Base-by-base conservation (phyloP, 306 rosid species). In the Pterocarpus santalinus region DNA sequence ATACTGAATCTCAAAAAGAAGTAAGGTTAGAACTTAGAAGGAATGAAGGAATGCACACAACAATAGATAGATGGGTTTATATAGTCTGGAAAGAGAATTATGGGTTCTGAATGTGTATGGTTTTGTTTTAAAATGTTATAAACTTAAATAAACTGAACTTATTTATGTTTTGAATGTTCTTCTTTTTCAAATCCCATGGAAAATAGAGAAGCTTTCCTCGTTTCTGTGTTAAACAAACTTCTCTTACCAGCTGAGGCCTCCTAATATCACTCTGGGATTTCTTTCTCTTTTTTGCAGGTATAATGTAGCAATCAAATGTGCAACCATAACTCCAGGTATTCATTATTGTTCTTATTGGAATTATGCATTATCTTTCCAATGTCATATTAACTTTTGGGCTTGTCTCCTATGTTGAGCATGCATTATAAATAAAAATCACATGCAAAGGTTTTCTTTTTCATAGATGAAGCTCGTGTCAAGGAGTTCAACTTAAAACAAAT, bases 291-390 rank as follows among this genome's bases (percentile, higher is more conserved):
- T 32, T 64, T 73, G 65, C 75, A 95, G 99, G 93, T 93, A 93
- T 84, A 93, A 93, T 81, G 99, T 93, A n/a, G 99, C 98, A 34
- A 92, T 95, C 86, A 95, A 95, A 82, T 95, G 99, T 83, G 99
- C 99, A 52, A 95, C 99, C 44, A 93, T 95, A 75, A 95, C 99
- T 68, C 99, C 99, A 76, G 99, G 99, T 95, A 89, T 60, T 22
- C 72, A 65, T 55, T 49, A 44, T 65, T 83, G 35, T 61, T 56
- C 62, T 43, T 15, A 35, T 72, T 35, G 43, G 56, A 61, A 9
- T 36, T 44, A 46, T 55, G 52, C 69, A 5, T 44, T 22, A 44
- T 12, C 70, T 41, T 80, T 72, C 41, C 64, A 41, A n/a, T 65
- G 52, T 30, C 55, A 65, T 62, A 41, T 77, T 51, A 30, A 41